A percentile compares a stretch with the other conserved stretches of the same genome.
Evolutionary conservation across 2,329 filamentous ascomycete genomes (phyloP).

Genomic region (Xylaria sp.): DNA sequence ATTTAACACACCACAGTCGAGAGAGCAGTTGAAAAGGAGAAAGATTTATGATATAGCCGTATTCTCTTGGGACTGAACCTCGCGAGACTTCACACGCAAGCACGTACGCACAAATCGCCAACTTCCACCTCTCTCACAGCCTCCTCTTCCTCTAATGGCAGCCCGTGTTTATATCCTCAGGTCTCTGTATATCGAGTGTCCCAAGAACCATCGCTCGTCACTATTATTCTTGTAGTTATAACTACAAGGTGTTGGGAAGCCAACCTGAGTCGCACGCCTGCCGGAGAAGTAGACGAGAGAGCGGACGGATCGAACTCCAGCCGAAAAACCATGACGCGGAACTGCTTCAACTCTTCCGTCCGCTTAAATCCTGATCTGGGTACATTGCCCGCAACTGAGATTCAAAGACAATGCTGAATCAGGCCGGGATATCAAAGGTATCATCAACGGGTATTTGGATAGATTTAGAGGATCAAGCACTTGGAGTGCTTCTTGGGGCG

Average conservation of each 20-base stretch:
- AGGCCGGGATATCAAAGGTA: slow-evolving; percentile 50
- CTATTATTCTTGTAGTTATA: slow-evolving; percentile 47
- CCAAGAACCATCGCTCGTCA: slow-evolving; percentile 44
- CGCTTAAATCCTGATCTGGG: slow-evolving; percentile 46
- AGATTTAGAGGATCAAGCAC: slow-evolving; percentile 83
- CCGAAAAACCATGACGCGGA: slow-evolving; percentile 51
- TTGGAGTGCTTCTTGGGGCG: slow-evolving; percentile 72
- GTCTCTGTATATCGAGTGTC: slow-evolving; percentile 44
- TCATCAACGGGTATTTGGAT: slow-evolving; percentile 44
- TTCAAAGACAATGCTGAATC: slow-evolving; percentile 47
- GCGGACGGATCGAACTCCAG: slow-evolving; percentile 51
- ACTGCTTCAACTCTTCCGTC: slow-evolving; percentile 48
- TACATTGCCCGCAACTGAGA: slow-evolving; percentile 48
- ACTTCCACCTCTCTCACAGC: slow-evolving; percentile 36
- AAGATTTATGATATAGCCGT: slow-evolving; percentile 61
- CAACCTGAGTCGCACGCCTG: slow-evolving; percentile 47
- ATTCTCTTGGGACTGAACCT: slow-evolving; percentile 52
- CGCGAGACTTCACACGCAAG: slow-evolving; percentile 54
- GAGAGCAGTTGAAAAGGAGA: slow-evolving; percentile 58
- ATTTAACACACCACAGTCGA: slow-evolving; percentile 51
- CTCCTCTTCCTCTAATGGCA: slow-evolving; percentile 44
- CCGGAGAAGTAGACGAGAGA: slow-evolving; percentile 47
- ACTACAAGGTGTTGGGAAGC: slow-evolving; percentile 47
- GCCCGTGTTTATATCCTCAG: slow-evolving; percentile 42
- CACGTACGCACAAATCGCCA: slow-evolving; percentile 49